phyloP scores from a whole-genome alignment of 2,329 filamentous ascomycete species.

The Bipolaris gigantea region DNA sequence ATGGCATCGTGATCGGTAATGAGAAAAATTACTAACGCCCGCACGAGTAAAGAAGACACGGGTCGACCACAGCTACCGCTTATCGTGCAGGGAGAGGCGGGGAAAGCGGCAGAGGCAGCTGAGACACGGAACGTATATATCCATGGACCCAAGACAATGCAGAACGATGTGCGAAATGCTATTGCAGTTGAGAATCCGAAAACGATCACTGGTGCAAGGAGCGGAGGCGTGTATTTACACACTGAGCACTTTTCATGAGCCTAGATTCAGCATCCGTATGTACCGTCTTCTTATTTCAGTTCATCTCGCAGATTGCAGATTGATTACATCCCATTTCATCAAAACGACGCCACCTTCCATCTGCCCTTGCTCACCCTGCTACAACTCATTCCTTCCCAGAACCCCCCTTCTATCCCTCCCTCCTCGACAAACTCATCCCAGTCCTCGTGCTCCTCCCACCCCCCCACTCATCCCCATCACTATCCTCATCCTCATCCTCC shows the following conservation, averaged over 20 bases:
- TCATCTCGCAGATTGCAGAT: too few relatives aligned
- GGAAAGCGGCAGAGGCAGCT: conserved; percentile 14
- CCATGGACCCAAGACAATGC: conserved; percentile 52
- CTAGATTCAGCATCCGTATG: background rate
- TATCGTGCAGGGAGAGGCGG: conserved; percentile 30
- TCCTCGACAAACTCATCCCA: conserved; percentile 16
- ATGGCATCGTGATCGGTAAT: background rate
- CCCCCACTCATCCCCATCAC: conserved; percentile 15
- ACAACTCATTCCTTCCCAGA: too few relatives aligned
- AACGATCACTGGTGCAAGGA: conserved; percentile 37
- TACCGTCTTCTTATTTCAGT: background rate
- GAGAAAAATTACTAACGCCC: background rate
- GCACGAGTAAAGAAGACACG: conserved; percentile 21
- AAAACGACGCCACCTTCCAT: too few relatives aligned
- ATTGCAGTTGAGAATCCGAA: conserved; percentile 49
- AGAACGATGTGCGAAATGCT: conserved; percentile 53
- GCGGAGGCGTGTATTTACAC: conserved; percentile 50
- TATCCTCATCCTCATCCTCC: conserved; percentile 1
- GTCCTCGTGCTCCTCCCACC: conserved; percentile 10
- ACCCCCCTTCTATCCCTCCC: background rate
- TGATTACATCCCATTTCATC: too few relatives aligned
- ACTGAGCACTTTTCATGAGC: conserved; percentile 49
- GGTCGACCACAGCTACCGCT: conserved; percentile 42
- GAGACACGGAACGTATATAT: conserved; percentile 43
- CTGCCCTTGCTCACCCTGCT: too few relatives aligned